Conservation (phyloP, 2,329 filamentous ascomycete genomes). For the Colletotrichum karsti region DNA sequence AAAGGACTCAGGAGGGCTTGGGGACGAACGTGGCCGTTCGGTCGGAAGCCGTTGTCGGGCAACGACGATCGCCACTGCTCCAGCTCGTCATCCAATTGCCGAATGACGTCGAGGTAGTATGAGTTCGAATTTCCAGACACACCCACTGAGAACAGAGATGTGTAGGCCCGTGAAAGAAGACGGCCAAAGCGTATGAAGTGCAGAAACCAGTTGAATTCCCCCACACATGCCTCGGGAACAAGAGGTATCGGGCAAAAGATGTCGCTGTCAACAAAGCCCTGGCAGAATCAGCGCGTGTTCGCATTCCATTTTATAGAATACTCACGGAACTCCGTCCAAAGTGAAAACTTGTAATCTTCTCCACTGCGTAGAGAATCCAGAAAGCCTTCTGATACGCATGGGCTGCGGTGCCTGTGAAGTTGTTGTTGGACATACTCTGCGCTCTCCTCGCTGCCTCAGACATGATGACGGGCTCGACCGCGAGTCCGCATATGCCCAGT, state of each 20-base stretch:
- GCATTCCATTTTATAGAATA: rapidly evolving
- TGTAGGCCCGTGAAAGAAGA: conserved; percentile 37
- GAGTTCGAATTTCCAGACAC: conserved; percentile 34
- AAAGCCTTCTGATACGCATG: conserved; percentile 38
- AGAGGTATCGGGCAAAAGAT: conserved; percentile 39
- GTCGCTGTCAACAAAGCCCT: conserved; percentile 41
- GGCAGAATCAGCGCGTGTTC: not conserved
- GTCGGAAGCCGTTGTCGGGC: conserved; percentile 31
- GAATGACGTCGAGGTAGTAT: conserved; percentile 36
- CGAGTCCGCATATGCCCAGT: conserved; percentile 36
- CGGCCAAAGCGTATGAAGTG: conserved; percentile 35
- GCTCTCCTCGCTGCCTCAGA: conserved; percentile 40
- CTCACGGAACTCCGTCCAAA: conserved; percentile 40
- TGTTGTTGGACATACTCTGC: conserved; percentile 36
- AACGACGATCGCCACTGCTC: conserved; percentile 39
- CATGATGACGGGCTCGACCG: conserved; percentile 41
- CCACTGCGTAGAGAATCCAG: conserved; percentile 37
- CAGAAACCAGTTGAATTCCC: conserved; percentile 37
- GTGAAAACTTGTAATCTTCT: conserved; percentile 38
- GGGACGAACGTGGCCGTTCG: conserved; percentile 13
- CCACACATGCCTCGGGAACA: conserved; percentile 32
- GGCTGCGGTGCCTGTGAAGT: conserved; percentile 23
- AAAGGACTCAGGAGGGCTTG: conserved; percentile 18
- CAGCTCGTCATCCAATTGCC: conserved; percentile 36
- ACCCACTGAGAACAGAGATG: conserved; percentile 39